Evolutionary conservation across 2,329 filamentous ascomycete genomes (phyloP), one percentile per base, ranked within the genome.

Genomic region (Acrocalymma vagum): DNA sequence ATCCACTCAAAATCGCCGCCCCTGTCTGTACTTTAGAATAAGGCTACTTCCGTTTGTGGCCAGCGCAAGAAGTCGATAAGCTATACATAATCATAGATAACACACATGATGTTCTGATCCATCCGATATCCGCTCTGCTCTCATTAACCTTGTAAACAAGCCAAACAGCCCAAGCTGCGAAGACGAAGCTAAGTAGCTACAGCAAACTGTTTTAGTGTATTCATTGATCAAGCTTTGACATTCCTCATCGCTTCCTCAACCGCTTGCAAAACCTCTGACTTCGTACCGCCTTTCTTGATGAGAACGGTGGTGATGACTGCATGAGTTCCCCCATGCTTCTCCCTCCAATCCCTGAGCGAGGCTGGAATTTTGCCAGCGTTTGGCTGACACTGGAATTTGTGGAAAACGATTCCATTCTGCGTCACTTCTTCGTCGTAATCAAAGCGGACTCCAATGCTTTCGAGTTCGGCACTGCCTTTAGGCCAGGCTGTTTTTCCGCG

Each of bases 301-400:
- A 36, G 37, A 17, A 42, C 34, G 20, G 30, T 51, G 10, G 45
- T 39, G 27, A 65, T 61, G n/a, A 64, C 56, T 8, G 54, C 58
- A 48, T 67, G 59, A 26, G 62, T 64, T 14, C 62, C 58, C 18
- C 60, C 62, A 45, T 62, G 51, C 9, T 51, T 43, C 7, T 64
- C 52, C 52, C 55, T 50, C 59, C 59, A 65, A 7, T 45, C 15
- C 41, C 49, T 50, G 34, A 60, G 47, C 3, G 57, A 43, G 29
- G 47, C 45, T 17, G 60, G 53, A 29, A 64, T 48, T 39, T 63
- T 63, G 14, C 62, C 62, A 16, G 53, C 52, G 33, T 65, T 62
- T 4, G 60, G 55, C 43, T 67, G 62, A 14, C 55, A 29, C 37
- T 63, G 56, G 29, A 49, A 67, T 39, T 60, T 60, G 47, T 59